These are phyloP conservation scores for Harringtonia aguacate DNA, from an alignment of 2,329 filamentous ascomycete genomes.

Conservation along the genomic window DNA sequence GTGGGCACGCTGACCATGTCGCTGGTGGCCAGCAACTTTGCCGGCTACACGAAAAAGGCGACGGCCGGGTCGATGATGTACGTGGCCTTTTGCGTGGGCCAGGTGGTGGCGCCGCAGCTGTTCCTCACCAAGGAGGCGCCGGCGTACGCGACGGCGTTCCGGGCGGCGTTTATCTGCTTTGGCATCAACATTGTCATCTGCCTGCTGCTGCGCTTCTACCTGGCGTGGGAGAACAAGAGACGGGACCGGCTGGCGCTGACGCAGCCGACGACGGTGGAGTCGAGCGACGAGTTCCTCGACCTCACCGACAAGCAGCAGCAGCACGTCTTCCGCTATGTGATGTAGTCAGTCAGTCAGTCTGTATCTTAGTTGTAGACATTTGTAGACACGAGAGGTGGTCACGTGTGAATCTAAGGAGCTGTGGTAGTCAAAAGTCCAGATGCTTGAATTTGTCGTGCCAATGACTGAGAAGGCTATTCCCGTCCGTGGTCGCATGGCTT, in stretches of 20 bases:
- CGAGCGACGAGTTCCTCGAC: conserved; percentile 13
- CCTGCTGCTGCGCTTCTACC: conserved; percentile 36
- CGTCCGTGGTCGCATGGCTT: too few relatives aligned
- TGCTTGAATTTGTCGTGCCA: too few relatives aligned
- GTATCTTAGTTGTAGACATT: too few relatives aligned
- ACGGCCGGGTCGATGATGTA: conserved; percentile 43
- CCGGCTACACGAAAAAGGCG: conserved; percentile 45
- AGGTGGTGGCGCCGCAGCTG: conserved; percentile 44
- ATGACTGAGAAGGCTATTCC: too few relatives aligned
- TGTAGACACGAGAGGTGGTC: background rate
- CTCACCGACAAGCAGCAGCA: conserved; percentile 15
- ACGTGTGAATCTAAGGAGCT: too few relatives aligned
- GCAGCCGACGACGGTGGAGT: background rate
- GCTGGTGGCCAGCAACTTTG: conserved; percentile 30
- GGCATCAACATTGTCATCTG: conserved; percentile 35
- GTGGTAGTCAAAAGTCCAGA: too few relatives aligned
- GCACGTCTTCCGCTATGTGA: conserved; percentile 13
- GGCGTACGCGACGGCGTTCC: conserved; percentile 49
- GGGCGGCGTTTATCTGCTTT: conserved; percentile 31
- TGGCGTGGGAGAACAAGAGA: conserved; percentile 39
- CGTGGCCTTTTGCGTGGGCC: conserved; percentile 40
- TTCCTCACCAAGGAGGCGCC: conserved; percentile 48
- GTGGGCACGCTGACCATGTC: conserved; percentile 39
- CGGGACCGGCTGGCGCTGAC: conserved; percentile 26
- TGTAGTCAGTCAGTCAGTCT: too few relatives aligned